Evolutionary conservation across 179 eudicot species (phyloP), one percentile per base, ranked within the genome.

Genomic region (Dionaea muscipula): DNA sequence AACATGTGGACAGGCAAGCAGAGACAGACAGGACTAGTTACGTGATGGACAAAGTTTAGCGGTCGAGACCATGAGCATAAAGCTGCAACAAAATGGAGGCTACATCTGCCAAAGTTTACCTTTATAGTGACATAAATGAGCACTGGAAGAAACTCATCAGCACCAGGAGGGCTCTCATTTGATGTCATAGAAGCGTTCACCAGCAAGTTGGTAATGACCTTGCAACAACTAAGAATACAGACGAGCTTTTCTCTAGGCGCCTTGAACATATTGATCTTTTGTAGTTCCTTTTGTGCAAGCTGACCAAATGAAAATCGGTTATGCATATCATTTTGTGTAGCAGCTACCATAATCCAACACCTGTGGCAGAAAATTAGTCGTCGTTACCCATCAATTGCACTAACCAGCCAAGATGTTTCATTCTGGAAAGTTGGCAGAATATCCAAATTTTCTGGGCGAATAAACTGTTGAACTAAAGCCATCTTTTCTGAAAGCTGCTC

Each of bases 201-300:
- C 63, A 90, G 79, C 63, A 90, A 74, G 75, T 90, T 90, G 53
- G 71, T 86, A 65, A 90, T 90, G 63, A 90, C 97, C 69, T 84
- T 86, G 75, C 97, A 86, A 68, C 97, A 90, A 53, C 68, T 78
- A 26, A 90, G 87, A 47, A 90, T 84, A 66, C 97, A 90, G 38
- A 76, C 94, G 47, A 90, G 90, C 75, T 90, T 90, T 68, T 90
- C 97, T 65, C 95, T 78, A 33, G 97, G 97, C 46, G 95, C 87
- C 81, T 84, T 90, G 86, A 71, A 73, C 94, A 82, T 81, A 61
- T 90, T 90, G 50, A 90, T 90, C 78, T 90, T 90, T 60, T 82
- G 95, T 52, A 90, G 86, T 78, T 90, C 97, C 56, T 90, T 90
- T 66, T 86, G 95, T 5, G 97, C 97, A 66, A 90, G 88, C 95